Evolutionary conservation across 2,329 filamentous ascomycete genomes (phyloP), one percentile per base, ranked within the genome.

Genomic region (Nigrospora oryzae): DNA sequence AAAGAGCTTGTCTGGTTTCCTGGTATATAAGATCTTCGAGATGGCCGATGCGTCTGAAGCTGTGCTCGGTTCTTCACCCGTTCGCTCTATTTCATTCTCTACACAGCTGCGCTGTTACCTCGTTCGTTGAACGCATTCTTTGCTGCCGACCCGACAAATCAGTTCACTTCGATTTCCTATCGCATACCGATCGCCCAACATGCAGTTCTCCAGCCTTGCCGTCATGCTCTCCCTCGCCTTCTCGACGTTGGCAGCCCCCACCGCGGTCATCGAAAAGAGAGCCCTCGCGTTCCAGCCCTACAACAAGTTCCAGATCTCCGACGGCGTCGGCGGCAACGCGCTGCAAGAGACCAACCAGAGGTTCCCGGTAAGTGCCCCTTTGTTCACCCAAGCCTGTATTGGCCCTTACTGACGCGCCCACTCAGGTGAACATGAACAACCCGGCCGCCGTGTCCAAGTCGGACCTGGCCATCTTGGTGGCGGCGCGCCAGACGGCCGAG

Each of bases 401-500:
- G 2, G 4, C 5, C 5, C 23, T 28, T 7, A 8, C 34, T 36
- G 34, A 36, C 34, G 15, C 15, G 6, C 6, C 15, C 13, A 6
- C 34, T 3, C 16, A 46, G 45, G 38, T 48, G 15, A 38, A 46
- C 37, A 23, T 46, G 30, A 28, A 30, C 31, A 38, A 48, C 39
- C 46, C 46, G 30, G 43, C 38, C 16, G 31, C 46, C 7, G 46
- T 48, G 14, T 46, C 46, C 19, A 23, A 40, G 23, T 33, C 34
- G 15, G 46, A 48, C 40, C 43, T 48, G 6, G 43, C 36, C 15
- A 36, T 48, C 28, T 40, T 48, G 1, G 28, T 42, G 13, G 46
- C 43, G 3, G 46, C 46, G 16, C 46, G 46, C 11, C 40, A 46
- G 39, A 48, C 46, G 36, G 17, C 46, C 32, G 46, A 48, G 40